Conservation (phyloP, 306 rosid species). For the Cucumis sativus region Cucumber_9930_V3 NC_026659.2:26646501-26647000, state of each 20-base stretch:
- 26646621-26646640: not conserved
- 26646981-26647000: not conserved
- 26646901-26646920: conserved; percentile 95
- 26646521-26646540: conserved; percentile 46
- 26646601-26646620: conserved; percentile 62
- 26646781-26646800: conserved; percentile 80
- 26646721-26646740: not conserved
- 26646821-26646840: conserved; percentile 99
- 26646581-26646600: conserved; percentile 95
- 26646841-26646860: conserved; percentile 89
- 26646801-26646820: conserved; percentile 95
- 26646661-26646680: not conserved
- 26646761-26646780: not conserved
- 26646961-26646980: not conserved
- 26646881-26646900: conserved; percentile 99
- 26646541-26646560: conserved; percentile 89
- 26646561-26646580: conserved; percentile 99
- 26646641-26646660: not conserved
- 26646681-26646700: not conserved
- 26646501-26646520: not conserved
- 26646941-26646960: not conserved
- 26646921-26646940: conserved; percentile 95
- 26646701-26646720: not conserved
- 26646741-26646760: not conserved
- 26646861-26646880: conserved; percentile 99